Evolutionary conservation across 1,284 basidiomycete genomes (phyloP).

Genomic region (Moesziomyces sp.): DNA sequence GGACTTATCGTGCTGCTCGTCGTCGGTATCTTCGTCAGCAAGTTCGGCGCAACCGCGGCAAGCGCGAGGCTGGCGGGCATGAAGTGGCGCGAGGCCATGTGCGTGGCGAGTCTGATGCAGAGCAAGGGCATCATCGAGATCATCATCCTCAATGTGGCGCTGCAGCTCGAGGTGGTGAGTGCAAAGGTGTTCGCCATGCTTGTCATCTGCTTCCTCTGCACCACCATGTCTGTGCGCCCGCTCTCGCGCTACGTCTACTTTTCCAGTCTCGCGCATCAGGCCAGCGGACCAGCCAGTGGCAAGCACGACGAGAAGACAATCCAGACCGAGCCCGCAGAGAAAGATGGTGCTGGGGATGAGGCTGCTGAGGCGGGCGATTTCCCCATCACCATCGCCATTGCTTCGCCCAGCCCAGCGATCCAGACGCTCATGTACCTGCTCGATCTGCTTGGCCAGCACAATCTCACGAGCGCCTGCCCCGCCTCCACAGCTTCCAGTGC

Average conservation of each 20-base stretch:
- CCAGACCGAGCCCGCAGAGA: background rate
- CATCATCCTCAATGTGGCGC: conserved; percentile 52
- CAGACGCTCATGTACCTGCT: conserved; percentile 50
- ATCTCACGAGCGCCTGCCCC: no score
- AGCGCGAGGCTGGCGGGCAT: conserved; percentile 43
- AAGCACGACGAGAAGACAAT: conserved; percentile 6
- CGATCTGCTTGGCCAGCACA: conserved; percentile 25
- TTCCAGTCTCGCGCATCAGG: conserved; percentile 18
- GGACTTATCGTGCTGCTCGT: conserved; percentile 50
- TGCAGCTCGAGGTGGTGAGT: conserved; percentile 41
- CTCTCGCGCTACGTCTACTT: conserved; percentile 45
- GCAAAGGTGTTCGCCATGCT: conserved; percentile 50
- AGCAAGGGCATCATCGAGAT: conserved; percentile 57
- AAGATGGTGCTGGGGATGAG: background rate
- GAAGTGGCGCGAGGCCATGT: conserved; percentile 48
- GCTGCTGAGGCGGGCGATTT: conserved; percentile 20
- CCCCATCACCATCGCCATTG: conserved; percentile 45
- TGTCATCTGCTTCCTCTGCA: conserved; percentile 48
- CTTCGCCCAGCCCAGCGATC: conserved; percentile 44
- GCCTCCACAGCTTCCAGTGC: background rate
- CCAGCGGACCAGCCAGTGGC: background rate
- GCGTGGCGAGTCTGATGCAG: conserved; percentile 49
- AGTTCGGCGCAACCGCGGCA: conserved; percentile 40
- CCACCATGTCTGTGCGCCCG: conserved; percentile 47
- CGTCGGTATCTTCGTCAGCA: conserved; percentile 52